phyloP scores from a whole-genome alignment of 129 eudicot genomes.

The Dittrichia graveolens region DNA sequence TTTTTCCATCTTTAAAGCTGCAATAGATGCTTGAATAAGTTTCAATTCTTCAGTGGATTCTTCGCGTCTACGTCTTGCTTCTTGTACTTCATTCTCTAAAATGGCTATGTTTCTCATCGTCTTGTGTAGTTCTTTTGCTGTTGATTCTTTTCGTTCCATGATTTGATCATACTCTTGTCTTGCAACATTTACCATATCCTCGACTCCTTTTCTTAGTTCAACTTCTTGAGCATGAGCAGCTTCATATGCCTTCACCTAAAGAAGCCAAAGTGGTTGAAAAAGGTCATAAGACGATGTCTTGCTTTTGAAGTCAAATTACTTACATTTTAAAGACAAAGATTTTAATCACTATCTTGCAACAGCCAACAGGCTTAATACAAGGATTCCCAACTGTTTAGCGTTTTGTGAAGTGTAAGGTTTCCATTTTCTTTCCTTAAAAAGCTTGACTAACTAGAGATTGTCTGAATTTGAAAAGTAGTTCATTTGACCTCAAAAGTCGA shows the following conservation, averaged over 20 bases:
- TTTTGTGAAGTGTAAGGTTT: background rate
- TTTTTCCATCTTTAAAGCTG: conserved; percentile 61
- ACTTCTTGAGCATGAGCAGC: conserved; percentile 55
- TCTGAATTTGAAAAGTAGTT: background rate
- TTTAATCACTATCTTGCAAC: background rate
- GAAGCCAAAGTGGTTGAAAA: conserved; percentile 11
- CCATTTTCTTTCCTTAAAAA: background rate
- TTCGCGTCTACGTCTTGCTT: conserved; percentile 62
- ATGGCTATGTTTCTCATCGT: conserved; percentile 66
- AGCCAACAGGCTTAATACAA: conserved; percentile 14
- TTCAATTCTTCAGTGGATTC: conserved; percentile 68
- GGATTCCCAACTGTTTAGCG: background rate
- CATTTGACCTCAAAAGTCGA: conserved; percentile 18
- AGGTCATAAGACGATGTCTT: background rate
- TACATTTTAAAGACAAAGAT: background rate
- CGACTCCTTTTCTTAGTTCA: conserved; percentile 52
- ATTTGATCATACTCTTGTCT: conserved; percentile 51
- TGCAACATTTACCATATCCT: conserved; percentile 45
- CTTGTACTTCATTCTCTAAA: conserved; percentile 59
- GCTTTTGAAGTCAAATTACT: conserved; percentile 3
- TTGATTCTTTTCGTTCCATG: conserved; percentile 50
- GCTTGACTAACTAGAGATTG: background rate
- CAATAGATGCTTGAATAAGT: conserved; percentile 55
- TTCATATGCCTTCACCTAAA: conserved; percentile 62
- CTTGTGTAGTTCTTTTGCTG: conserved; percentile 47